Percentiles rank a stretch among this genome's conserved stretches.
These are phyloP conservation scores for Penicillium janthinellum DNA, from an alignment of 2,329 filamentous ascomycete species.

Conservation along the genomic window DNA sequence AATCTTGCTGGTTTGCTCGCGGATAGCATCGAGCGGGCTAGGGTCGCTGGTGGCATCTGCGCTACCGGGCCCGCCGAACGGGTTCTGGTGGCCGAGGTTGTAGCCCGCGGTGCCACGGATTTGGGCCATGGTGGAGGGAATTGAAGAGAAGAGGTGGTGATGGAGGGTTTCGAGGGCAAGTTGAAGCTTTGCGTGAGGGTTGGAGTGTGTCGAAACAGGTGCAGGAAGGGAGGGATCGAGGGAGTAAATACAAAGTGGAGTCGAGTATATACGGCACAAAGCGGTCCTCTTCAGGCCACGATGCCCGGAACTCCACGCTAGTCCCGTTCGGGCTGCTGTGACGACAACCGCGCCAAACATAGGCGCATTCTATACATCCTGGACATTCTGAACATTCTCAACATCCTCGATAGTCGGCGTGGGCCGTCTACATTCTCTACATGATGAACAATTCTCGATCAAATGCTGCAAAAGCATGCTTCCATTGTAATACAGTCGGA, in stretches of 20 bases:
- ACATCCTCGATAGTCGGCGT: neutral
- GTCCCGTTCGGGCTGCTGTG: conserved; percentile 31
- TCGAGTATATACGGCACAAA: conserved; percentile 19
- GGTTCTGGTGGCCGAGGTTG: conserved; percentile 74
- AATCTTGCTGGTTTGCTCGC: conserved; percentile 96
- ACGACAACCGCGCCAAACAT: conserved; percentile 26
- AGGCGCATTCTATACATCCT: conserved; percentile 9
- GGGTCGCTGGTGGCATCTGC: conserved; percentile 66
- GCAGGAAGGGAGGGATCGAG: conserved; percentile 11
- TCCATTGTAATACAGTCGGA: conserved; percentile 21
- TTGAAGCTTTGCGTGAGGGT: conserved; percentile 7
- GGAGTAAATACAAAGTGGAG: conserved; percentile 26
- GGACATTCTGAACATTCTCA: conserved; percentile 7
- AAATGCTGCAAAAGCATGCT: conserved; percentile 6
- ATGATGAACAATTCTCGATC: neutral
- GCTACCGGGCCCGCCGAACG: conserved; percentile 65
- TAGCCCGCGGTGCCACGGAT: conserved; percentile 74
- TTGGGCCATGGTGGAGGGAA: conserved; percentile 47
- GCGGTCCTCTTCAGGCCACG: conserved; percentile 43
- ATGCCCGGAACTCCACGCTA: conserved; percentile 41
- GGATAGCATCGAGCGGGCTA: conserved; percentile 81
- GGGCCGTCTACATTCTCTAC: conserved; percentile 8
- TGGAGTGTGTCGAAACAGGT: conserved; percentile 14
- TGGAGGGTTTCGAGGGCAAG: neutral
- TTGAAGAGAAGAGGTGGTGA: neutral